Evolutionary conservation across 768 basidiomycete genomes (phyloP), one percentile per base, ranked within the genome.

Genomic region (Podaxis carcinomalis): DNA sequence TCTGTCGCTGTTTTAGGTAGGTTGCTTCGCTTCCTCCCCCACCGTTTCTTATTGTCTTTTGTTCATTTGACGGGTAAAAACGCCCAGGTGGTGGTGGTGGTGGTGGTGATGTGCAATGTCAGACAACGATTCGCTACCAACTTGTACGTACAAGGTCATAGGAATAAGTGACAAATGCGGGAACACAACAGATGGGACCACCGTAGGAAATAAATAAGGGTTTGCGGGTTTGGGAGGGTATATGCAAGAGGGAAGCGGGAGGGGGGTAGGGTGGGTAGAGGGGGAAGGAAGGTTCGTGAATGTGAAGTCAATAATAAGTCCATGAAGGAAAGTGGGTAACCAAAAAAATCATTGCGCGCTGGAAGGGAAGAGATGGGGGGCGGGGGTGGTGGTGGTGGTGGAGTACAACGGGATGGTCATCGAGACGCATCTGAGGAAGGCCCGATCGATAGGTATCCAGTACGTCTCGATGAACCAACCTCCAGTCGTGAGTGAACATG

Each of bases 371-470:
- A 27, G 42, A 36, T 46, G 52, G 39, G 52, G 11, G 52, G 23
- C 1, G n/a, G n/a, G n/a, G n/a, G n/a, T n/a, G n/a, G n/a, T n/a
- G n/a, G n/a, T n/a, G n/a, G n/a, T n/a, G 23, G 44, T 6, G 52
- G 35, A 16, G 21, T 59, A 51, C 32, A 52, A 51, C 49, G 47
- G 71, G 68, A 71, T 68, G 67, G 74, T 69, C 75, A 67, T 76
- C 75, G 70, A 77, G 75, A 76, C 74, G 69, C 75, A 74, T 72
- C 72, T 67, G 65, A 70, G 70, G 69, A 69, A 61, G 69, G 72
- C 63, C 63, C 66, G 67, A 61, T 52, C 53, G 67, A 67, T 64
- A 63, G 67, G 67, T 69, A 66, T 63, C 71, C 74, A 71, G 74
- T 73, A 74, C 73, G 72, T 69, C 72, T 72, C 73, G 69, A 73